Evolutionary conservation across 177 flowering plant genomes (phyloP).

Genomic region (Vitis hybrid): DNA sequence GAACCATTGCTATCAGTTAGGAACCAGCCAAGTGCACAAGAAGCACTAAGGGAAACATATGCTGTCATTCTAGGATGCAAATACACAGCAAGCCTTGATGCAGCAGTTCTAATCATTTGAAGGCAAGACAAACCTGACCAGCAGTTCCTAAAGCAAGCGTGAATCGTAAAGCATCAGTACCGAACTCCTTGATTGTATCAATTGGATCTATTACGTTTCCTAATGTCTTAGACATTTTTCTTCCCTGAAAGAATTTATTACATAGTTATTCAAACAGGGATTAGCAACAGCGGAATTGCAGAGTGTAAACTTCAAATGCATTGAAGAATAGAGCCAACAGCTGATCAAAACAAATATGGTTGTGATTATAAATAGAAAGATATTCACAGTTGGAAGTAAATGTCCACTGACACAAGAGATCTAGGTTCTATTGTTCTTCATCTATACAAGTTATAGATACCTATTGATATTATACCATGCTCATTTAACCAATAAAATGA

Average conservation of each 20-base stretch:
- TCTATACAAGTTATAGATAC: no score
- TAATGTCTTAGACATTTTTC: slow-evolving; percentile 93
- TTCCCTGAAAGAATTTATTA: slow-evolving; percentile 56
- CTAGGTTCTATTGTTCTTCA: no score
- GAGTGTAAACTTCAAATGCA: background rate
- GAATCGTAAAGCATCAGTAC: slow-evolving; percentile 91
- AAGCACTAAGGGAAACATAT: background rate
- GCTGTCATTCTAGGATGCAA: background rate
- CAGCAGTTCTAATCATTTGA: slow-evolving; percentile 6
- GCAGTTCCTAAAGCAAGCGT: slow-evolving; percentile 88
- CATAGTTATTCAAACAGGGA: background rate
- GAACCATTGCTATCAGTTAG: background rate
- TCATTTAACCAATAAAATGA: no score
- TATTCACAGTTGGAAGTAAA: no score
- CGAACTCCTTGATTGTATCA: slow-evolving; percentile 82
- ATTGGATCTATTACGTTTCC: slow-evolving; percentile 95
- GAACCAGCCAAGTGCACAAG: background rate
- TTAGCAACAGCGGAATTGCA: background rate
- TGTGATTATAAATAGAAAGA: no score
- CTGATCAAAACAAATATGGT: background rate
- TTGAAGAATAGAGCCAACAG: background rate
- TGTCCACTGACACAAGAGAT: no score
- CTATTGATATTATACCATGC: no score
- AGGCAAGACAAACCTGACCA: slow-evolving; percentile 74
- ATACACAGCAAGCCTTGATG: slow-evolving; percentile 5